Evolutionary conservation across 495 filamentous ascomycete species (phyloP), one percentile per base, ranked within the genome.

Genomic region (Lasiosphaeria hispida): DNA sequence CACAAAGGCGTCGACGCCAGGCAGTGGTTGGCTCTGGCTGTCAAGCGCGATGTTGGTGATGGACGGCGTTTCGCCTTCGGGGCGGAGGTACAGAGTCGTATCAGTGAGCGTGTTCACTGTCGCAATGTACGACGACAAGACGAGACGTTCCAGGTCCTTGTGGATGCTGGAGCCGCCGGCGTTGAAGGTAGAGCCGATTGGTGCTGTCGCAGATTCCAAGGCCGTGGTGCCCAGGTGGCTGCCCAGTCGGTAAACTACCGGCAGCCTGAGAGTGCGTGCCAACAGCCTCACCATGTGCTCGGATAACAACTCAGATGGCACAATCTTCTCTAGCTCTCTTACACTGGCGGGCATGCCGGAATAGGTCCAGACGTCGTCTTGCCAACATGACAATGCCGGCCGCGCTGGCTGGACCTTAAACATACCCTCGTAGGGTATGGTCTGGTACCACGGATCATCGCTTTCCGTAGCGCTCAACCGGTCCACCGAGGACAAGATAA

Each of bases 91-190:
- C 11, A 47, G 43, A 7, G 43, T 47, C 8, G 43, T 47, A 17
- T 47, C 43, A 17, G 43, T 47, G 43, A 47, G 43, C 17, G 43
- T 47, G 14, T 47, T 47, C 15, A 23, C 43, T 4, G 43, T 47
- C 6, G 43, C 43, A 23, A 47, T 47, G 43, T 47, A 47, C 8
- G 43, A 7, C 8, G 17, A 23, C 11, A 47, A 23, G 15, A 47
- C 30, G 43, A 47, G 10, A 13, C 30, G 15, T 17, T 19, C 9
- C 14, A 47, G 17, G 17, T 47, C 43, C 13, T 19, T 47, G 43
- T 47, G 18, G 4, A 47, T 47, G 43, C 43, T 47, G 14, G 43
- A 47, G 7, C 17, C 43, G 17, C 43, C 43, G 10, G 43, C 43
- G 43, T 19, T 17, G 43, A 47, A 47, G 14, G 23, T 30, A 30